Evolutionary conservation across 1,139 yeast genomes (phyloP), one percentile per base, ranked within the genome.

Genomic region (Debaryomycetaceae sp.): DNA sequence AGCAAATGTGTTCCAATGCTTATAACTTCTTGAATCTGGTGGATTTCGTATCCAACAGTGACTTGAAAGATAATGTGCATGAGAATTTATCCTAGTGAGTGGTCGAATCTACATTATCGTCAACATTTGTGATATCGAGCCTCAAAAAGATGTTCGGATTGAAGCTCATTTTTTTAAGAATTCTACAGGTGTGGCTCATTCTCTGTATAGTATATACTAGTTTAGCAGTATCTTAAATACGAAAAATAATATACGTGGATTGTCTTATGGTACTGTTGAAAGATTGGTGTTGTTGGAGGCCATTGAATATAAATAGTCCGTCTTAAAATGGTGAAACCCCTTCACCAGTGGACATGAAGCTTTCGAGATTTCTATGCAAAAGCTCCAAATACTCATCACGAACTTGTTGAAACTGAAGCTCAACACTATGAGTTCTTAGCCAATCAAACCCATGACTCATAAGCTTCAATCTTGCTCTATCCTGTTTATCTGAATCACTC

Each of bases 351-450:
- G 5, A 4, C 7, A 42, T 14, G 22, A 22, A 38, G 20, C 42
- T 38, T 6, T 34, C 17, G 11, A 42, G 33, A 34, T 42, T 42
- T 27, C 38, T 27, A 8, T 38, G 37, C 20, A 42, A 17, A 7
- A 42, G 39, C 17, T 48, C n/a, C 14, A 50, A 45, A 34, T 48
- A 34, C 13, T 37, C 34, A 38, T 50, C 54, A 27, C 53, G 41
- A 8, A 41, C 42, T 23, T 45, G 27, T 41, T 50, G 52, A 37
- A 42, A 51, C 39, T 49, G 49, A 24, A 45, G 42, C 24, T 51
- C 54, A 9, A 45, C 53, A 41, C 44, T 45, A 35, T 51, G 51
- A 6, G 49, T 41, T 7, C 49, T 37, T 13, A 51, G 47, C 54
- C 54, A 51, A 7, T 44, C 39, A 5, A 44, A 46, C 13, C 52